Evolutionary conservation across 2,329 filamentous ascomycete species (phyloP).

Genomic region (Scedosporium apiospermum): DNA sequence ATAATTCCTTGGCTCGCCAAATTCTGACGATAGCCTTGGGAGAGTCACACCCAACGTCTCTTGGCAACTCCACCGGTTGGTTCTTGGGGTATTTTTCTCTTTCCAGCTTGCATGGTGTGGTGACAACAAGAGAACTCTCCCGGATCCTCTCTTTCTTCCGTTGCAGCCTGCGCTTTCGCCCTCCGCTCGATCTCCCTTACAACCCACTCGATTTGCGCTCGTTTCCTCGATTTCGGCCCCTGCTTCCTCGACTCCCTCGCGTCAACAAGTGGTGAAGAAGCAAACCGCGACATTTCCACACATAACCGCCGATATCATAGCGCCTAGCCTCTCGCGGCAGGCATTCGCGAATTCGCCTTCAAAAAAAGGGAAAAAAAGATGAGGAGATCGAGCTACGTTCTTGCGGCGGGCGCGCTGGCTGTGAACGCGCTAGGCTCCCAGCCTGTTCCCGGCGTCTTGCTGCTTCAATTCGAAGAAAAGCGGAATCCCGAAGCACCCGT

Average conservation of each 20-base stretch:
- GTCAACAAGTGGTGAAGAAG: background rate
- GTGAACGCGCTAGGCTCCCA: background rate
- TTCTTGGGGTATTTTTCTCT: background rate
- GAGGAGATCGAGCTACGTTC: background rate
- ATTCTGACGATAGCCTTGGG: background rate
- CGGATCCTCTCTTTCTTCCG: background rate
- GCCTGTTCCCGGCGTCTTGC: background rate
- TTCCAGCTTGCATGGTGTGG: background rate
- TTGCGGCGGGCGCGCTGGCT: background rate
- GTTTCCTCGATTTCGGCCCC: background rate
- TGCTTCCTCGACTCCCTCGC: background rate
- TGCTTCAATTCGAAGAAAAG: constrained; percentile 1
- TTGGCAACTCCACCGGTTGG: background rate
- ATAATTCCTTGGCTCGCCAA: background rate
- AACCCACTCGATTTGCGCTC: background rate
- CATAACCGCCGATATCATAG: too few relatives aligned
- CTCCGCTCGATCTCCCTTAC: background rate
- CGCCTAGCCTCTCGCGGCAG: too few relatives aligned
- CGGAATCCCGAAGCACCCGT: background rate
- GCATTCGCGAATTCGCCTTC: background rate
- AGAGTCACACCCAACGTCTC: background rate
- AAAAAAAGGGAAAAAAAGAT: background rate
- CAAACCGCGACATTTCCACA: background rate
- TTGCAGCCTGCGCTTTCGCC: background rate
- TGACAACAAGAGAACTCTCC: background rate